These are phyloP conservation scores for Venturiaceae sp. DNA, from an alignment of 2,329 filamentous ascomycete species.

Conservation along the genomic window DNA sequence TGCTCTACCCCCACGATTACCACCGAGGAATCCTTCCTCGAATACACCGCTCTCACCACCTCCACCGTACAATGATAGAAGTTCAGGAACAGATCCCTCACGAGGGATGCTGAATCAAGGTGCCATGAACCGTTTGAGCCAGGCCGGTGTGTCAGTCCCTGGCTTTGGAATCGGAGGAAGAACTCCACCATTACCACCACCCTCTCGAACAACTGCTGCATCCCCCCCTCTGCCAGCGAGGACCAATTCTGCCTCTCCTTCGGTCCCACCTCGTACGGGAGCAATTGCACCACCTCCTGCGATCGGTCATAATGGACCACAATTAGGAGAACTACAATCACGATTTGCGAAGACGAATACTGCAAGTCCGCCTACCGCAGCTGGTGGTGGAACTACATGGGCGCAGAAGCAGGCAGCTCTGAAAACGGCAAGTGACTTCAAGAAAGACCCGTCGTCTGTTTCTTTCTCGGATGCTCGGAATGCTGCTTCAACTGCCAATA, in stretches of 20 bases:
- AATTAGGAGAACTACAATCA: constrained; percentile 58
- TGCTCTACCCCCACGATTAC: constrained; percentile 57
- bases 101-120: constrained; percentile 42
- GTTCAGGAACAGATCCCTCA: constrained; percentile 19
- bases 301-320: constrained; percentile 20
- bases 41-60: constrained; percentile 31
- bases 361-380: not conserved
- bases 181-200: constrained; percentile 19
- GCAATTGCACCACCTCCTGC: not conserved
- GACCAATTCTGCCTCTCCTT: constrained; percentile 11
- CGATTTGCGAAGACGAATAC: constrained; percentile 37
- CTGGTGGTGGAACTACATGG: constrained; percentile 47
- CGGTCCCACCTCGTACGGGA: not conserved
- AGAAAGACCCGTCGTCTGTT: constrained; percentile 52
- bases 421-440: constrained; percentile 49
- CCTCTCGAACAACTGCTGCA: not conserved
- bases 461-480: constrained; percentile 48
- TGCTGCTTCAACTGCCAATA: constrained; percentile 53
- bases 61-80: constrained; percentile 37
- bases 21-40: constrained; percentile 52
- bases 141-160: constrained; percentile 69
- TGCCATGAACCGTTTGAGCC: constrained; percentile 56
- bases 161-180: constrained; percentile 59
- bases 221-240: constrained; percentile 19
- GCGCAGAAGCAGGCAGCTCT: constrained; percentile 53